A percentile compares a stretch with the other conserved stretches of the same genome.
Evolutionary conservation across 2,329 filamentous ascomycete genomes (phyloP).

Genomic region (Cercospora berteroae): DNA sequence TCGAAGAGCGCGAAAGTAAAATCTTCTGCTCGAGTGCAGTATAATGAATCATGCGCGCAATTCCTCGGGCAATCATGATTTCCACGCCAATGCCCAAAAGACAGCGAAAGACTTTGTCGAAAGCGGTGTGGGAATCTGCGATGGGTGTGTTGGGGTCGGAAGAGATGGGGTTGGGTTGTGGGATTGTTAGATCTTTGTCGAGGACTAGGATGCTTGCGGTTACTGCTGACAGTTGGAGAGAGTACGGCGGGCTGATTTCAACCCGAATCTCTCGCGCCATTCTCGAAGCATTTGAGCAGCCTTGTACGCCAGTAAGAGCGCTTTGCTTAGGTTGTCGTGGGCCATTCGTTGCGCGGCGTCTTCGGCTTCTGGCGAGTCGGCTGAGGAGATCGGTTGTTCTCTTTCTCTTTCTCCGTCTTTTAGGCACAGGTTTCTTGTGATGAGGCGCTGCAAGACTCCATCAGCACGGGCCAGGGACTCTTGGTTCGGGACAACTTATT

Average conservation of each 20-base stretch:
- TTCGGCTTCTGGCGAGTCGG: neutral
- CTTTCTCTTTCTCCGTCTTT: neutral
- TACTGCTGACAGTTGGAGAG: conserved; percentile 17
- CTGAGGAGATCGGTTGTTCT: neutral
- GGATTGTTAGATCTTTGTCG: conserved; percentile 12
- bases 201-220: conserved; percentile 14
- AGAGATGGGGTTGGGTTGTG: no score
- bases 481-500: conserved; percentile 4
- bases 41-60: conserved; percentile 20
- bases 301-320: conserved; percentile 14
- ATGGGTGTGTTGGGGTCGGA: no score
- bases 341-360: neutral
- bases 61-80: conserved; percentile 15
- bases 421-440: no score
- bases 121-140: conserved; percentile 11
- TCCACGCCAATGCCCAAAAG: conserved; percentile 18
- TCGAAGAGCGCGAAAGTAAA: neutral
- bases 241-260: conserved; percentile 17
- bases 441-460: neutral
- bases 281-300: conserved; percentile 18
- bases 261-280: conserved; percentile 16
- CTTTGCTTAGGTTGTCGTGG: conserved; percentile 6
- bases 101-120: conserved; percentile 23
- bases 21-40: conserved; percentile 17
- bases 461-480: neutral